phyloP scores from a whole-genome alignment of 352 stramenopile species.

The Pythium scleroteichum region DNA sequence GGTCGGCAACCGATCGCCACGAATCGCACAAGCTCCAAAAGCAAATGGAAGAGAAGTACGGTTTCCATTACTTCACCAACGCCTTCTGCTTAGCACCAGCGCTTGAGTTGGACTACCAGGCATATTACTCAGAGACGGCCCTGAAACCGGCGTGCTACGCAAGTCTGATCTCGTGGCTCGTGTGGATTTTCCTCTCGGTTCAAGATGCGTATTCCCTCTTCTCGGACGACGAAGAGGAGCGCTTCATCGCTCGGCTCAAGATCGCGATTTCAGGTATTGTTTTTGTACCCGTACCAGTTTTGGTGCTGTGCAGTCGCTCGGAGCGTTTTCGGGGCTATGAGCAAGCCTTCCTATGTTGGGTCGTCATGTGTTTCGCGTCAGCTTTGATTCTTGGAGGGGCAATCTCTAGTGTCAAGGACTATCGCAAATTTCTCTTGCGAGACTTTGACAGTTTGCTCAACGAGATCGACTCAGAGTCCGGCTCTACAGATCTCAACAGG shows the following conservation, averaged over 20 bases:
- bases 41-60: constrained; percentile 77
- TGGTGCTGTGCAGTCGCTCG: constrained; percentile 54
- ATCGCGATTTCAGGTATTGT: constrained; percentile 56
- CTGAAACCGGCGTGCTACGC: constrained; percentile 63
- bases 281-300: constrained; percentile 56
- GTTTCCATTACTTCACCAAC: constrained; percentile 84
- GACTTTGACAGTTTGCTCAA: constrained; percentile 56
- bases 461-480: constrained; percentile 26
- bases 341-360: constrained; percentile 56
- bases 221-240: constrained; percentile 37
- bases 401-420: constrained; percentile 44
- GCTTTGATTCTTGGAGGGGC: constrained; percentile 47
- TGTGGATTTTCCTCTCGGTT: constrained; percentile 52
- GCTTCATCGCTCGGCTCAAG: constrained; percentile 29
- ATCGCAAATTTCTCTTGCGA: constrained; percentile 47
- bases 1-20: constrained; percentile 62
- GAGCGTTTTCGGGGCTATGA: constrained; percentile 58
- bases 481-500: constrained; percentile 15
- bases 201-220: constrained; percentile 47
- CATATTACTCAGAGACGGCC: constrained; percentile 75
- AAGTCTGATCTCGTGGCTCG: constrained; percentile 52
- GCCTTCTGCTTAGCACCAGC: constrained; percentile 57
- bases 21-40: constrained; percentile 67
- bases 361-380: constrained; percentile 70
- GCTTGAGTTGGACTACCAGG: constrained; percentile 76